Evolutionary conservation across 2,329 filamentous ascomycete species (phyloP), one percentile per base, ranked within the genome.

Genomic region (Colletotrichum abscissum): DNA sequence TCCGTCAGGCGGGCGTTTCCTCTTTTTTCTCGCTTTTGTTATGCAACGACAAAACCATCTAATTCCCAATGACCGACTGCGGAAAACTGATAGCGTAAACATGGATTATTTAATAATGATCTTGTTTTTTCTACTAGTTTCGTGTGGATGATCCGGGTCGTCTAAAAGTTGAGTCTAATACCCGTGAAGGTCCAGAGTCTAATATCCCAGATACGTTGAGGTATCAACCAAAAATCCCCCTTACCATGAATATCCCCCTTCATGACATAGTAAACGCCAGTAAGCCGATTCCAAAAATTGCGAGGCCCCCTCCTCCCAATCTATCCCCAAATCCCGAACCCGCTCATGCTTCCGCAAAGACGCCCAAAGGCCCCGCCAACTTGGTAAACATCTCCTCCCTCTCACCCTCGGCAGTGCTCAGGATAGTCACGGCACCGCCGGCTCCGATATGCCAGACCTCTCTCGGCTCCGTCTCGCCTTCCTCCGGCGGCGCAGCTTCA

Each of bases 371-470:
- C 2, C 89, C 89, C 63, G 86, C 88, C 63, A 94, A 82, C 83
- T 95, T 96, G 7, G 91, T 91, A 78, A 92, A 87, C 95, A 98
- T 98, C 86, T 98, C 97, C 73, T 97, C 94, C 83, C 92, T 93
- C 86, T 98, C 96, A 3, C 91, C 94, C 71, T 92, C 88, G 0
- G 93, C 87, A 3, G 93, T 94, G 80, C 95, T 98, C 71, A 98
- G 86, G 28, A 92, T 92, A 1, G 96, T 98, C 19, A 98, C 92
- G 0, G 96, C 96, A 1, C 96, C 97, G 1, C 96, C 97, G 6
- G 96, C 96, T 5, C 95, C 96, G 49, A 98, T 91, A 54, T 90
- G 90, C 96, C 96, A 98, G 1, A 88, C 84, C 78, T 94, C 92
- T 2, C 79, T 80, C 22, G 79, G 78, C 67, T 78, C 80, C 73